These are phyloP conservation scores for Stagonosporopsis vannaccii DNA, from an alignment of 2,329 filamentous ascomycete genomes.

Conservation along the genomic window DNA sequence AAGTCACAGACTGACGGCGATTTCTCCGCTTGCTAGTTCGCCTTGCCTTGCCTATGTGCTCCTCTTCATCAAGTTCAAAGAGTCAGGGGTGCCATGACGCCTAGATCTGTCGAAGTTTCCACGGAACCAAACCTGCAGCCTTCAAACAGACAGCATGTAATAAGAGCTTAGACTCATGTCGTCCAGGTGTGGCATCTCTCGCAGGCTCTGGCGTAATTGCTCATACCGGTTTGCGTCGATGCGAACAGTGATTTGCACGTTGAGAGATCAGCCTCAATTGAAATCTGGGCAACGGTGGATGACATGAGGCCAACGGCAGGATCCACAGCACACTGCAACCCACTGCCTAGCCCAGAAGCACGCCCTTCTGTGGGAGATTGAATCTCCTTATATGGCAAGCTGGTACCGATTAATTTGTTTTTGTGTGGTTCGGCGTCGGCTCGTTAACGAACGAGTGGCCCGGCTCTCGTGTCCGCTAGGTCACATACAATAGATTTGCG, in stretches of 20 bases:
- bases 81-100: conserved; percentile 10
- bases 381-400: not conserved
- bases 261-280: not conserved
- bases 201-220: not conserved
- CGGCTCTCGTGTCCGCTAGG: not conserved
- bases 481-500: not conserved
- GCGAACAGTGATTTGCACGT: not conserved
- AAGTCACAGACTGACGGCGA: not conserved
- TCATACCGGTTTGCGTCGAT: not conserved
- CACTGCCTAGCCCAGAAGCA: conserved; percentile 4
- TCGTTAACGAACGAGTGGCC: conserved; percentile 10
- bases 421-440: conserved; percentile 7
- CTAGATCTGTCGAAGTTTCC: not conserved
- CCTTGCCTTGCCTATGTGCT: not conserved
- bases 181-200: not conserved
- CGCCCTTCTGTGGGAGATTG: conserved; percentile 3
- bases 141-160: not conserved
- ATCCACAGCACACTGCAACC: conserved; percentile 10
- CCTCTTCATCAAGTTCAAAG: not conserved
- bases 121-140: conserved; percentile 1
- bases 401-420: not conserved
- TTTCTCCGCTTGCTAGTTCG: conserved; percentile 2
- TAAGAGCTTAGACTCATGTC: not conserved
- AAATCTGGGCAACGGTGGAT: conserved; percentile 5
- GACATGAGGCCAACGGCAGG: conserved; percentile 7